These are phyloP conservation scores for Zasmidium citrigriseum DNA, from an alignment of 2,329 filamentous ascomycete genomes.

Conservation along the genomic window DNA sequence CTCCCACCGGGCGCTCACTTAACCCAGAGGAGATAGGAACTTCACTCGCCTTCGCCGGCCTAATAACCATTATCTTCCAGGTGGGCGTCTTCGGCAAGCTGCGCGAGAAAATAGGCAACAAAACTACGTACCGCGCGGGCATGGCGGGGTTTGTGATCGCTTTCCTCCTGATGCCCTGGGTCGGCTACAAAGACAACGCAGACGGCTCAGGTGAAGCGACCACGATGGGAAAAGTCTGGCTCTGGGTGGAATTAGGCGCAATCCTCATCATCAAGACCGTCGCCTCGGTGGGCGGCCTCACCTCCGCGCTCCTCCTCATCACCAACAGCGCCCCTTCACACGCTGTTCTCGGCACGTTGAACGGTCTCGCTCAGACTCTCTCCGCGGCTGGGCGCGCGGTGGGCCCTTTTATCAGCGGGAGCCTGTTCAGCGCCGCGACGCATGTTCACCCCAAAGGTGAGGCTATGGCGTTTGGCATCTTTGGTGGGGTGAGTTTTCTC, in stretches of 20 bases:
- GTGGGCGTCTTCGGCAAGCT: slow-evolving; percentile 79
- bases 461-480: slow-evolving; percentile 80
- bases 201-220: slow-evolving; percentile 49
- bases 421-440: slow-evolving; percentile 78
- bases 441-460: slow-evolving; percentile 78
- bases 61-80: slow-evolving; percentile 88
- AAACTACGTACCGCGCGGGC: slow-evolving; percentile 77
- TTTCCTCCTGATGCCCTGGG: slow-evolving; percentile 86
- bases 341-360: slow-evolving; percentile 82
- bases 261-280: slow-evolving; percentile 88
- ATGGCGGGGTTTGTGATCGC: slow-evolving; percentile 78
- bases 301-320: slow-evolving; percentile 85
- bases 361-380: slow-evolving; percentile 90
- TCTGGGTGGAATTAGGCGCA: slow-evolving; percentile 78
- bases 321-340: slow-evolving; percentile 90
- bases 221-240: slow-evolving; percentile 61
- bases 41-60: slow-evolving; percentile 78
- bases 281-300: slow-evolving; percentile 83
- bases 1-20: slow-evolving; percentile 75
- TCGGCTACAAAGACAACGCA: slow-evolving; percentile 70
- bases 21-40: slow-evolving; percentile 80
- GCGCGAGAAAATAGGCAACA: slow-evolving; percentile 78
- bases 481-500: slow-evolving; percentile 77
- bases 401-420: slow-evolving; percentile 85
- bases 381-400: slow-evolving; percentile 86